Percentiles rank a stretch among this genome's conserved stretches.
These are phyloP conservation scores for Citrus australasica DNA, from an alignment of 345 rosid genomes.

Conservation along the genomic window DNA sequence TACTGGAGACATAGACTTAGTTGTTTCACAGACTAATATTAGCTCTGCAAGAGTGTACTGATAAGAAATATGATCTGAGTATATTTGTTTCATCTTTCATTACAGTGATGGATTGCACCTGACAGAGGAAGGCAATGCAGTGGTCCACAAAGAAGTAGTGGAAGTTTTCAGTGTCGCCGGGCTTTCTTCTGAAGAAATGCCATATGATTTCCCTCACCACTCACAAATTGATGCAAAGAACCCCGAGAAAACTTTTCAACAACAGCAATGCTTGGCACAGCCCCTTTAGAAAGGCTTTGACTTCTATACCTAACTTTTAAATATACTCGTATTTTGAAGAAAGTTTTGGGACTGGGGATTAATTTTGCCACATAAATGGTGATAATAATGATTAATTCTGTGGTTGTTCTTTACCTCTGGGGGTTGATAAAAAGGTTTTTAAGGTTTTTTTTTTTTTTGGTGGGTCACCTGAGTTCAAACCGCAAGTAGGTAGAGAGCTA, in stretches of 20 bases:
- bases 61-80: neutral
- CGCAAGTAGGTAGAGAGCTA: no score
- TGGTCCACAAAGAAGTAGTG: slow-evolving; percentile 55
- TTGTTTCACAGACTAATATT: neutral
- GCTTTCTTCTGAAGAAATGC: slow-evolving; percentile 73
- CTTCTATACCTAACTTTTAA: neutral
- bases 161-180: slow-evolving; percentile 60
- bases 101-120: slow-evolving; percentile 87
- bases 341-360: no score
- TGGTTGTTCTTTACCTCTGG: no score
- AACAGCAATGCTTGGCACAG: slow-evolving; percentile 26
- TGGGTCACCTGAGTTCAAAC: no score
- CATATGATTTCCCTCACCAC: slow-evolving; percentile 78
- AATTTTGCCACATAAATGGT: no score
- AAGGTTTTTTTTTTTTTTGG: no score
- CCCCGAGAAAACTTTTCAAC: slow-evolving; percentile 66
- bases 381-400: no score
- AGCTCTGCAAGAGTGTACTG: neutral
- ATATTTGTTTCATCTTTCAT: neutral
- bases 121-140: slow-evolving; percentile 72
- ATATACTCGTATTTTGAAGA: neutral
- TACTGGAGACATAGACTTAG: neutral
- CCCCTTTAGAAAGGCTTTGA: slow-evolving; percentile 8
- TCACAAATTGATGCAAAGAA: slow-evolving; percentile 54
- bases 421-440: no score